A percentile compares a stretch with the other conserved stretches of the same genome.
Conservation (phyloP, 2,329 filamentous ascomycete species). For the Cladosporium halotolerans region DNA sequence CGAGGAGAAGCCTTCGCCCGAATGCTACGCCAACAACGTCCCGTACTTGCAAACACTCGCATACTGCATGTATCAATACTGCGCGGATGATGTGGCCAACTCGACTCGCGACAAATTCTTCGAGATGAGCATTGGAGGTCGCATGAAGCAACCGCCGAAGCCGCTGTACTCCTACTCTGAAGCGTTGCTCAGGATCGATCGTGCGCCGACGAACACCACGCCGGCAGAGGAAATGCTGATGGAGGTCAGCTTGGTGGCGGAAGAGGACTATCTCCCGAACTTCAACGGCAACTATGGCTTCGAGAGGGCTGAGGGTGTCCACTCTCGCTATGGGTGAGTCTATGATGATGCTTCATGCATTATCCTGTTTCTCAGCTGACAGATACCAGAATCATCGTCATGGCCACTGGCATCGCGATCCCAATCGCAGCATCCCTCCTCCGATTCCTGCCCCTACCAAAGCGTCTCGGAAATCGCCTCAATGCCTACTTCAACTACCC, state of each 20-base stretch:
- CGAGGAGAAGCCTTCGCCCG: slow-evolving; percentile 13
- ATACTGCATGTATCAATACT: slow-evolving; percentile 25
- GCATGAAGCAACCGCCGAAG: slow-evolving; percentile 13
- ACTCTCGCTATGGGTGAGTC: slow-evolving; percentile 29
- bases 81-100: slow-evolving; percentile 15
- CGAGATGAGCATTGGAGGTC: slow-evolving; percentile 16
- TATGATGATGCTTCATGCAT: neutral
- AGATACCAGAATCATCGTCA: slow-evolving; percentile 15
- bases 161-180: slow-evolving; percentile 22
- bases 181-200: slow-evolving; percentile 21
- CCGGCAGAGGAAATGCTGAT: slow-evolving; percentile 23
- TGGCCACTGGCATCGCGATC: slow-evolving; percentile 17
- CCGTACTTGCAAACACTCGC: slow-evolving; percentile 26
- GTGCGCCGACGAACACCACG: slow-evolving; percentile 17
- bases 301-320: slow-evolving; percentile 24
- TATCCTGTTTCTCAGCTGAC: slow-evolving; percentile 1
- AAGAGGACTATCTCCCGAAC: slow-evolving; percentile 24
- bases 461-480: slow-evolving; percentile 9
- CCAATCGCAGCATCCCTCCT: slow-evolving; percentile 17
- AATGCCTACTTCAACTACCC: slow-evolving; percentile 17
- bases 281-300: slow-evolving; percentile 26
- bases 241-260: slow-evolving; percentile 27
- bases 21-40: slow-evolving; percentile 27
- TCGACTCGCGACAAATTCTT: slow-evolving; percentile 29
- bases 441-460: slow-evolving; percentile 16